These are phyloP conservation scores for Pleurotus giganteus DNA, from an alignment of 768 basidiomycete species.

Conservation along the genomic window DNA sequence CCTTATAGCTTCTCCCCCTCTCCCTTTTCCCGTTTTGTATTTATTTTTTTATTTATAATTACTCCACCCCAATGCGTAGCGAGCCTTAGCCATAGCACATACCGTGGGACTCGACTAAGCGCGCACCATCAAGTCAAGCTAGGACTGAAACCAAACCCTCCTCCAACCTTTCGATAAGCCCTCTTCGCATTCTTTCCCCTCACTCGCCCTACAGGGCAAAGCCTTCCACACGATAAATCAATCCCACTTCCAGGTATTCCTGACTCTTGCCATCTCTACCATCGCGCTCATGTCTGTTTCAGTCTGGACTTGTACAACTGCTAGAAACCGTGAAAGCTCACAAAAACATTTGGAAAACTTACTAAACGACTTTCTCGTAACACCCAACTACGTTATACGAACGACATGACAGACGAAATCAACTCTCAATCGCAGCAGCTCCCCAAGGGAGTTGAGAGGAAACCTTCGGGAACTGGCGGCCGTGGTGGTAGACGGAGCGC, in stretches of 20 bases:
- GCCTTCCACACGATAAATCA: conserved; percentile 52
- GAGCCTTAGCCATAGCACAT: not conserved
- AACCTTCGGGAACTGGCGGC: conserved; percentile 45
- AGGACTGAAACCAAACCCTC: conserved; percentile 32
- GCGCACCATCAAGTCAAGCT: conserved; percentile 42
- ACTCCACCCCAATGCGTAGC: no score
- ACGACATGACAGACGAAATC: conserved; percentile 86
- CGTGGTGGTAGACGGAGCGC: conserved; percentile 56
- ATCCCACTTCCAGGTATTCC: conserved; percentile 23
- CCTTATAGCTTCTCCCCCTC: no score
- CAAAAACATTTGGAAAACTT: conserved; percentile 50
- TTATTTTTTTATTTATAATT: no score
- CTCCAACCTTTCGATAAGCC: conserved; percentile 41
- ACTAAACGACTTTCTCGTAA: conserved; percentile 42
- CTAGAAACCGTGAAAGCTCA: conserved; percentile 29
- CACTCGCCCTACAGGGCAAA: conserved; percentile 94
- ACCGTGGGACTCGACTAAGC: conserved; percentile 7
- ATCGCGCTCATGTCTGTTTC: conserved; percentile 14
- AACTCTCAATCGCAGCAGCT: conserved; percentile 46
- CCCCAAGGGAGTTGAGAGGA: conserved; percentile 76
- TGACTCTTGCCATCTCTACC: not conserved
- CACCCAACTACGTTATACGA: conserved; percentile 55
- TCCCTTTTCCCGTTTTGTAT: no score
- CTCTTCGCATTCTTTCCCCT: conserved; percentile 53
- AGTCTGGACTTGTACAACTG: conserved; percentile 29